Evolutionary conservation across 768 basidiomycete species (phyloP), one percentile per base, ranked within the genome.

Genomic region (Clitopilus hobsonii): DNA sequence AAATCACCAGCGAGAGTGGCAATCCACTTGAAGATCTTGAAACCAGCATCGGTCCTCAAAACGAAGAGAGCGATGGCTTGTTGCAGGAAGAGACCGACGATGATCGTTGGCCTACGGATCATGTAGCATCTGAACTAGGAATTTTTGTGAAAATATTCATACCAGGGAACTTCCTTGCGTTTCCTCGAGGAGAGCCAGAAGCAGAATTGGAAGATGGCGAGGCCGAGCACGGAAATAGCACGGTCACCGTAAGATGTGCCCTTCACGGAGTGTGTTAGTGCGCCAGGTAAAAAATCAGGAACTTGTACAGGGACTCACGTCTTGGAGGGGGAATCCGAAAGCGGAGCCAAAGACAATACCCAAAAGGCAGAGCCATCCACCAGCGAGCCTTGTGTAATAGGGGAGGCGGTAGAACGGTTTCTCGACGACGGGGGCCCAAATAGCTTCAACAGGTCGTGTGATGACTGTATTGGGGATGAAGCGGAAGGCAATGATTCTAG

Each of bases 1-100:
- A 93, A 92, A 68, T 92, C 89, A n/a, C 80, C 75, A 5, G 91
- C 91, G 14, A 91, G 80, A 49, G 72, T 79, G 3, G 93, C 90
- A 56, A 94, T 81, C 83, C 89, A 94, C 51, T 75, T 79, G 78
- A 97, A 95, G 54, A 95, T 80, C 20, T 79, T 79, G 70, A 88
- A 93, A 18, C 94, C 94, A 45, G 91, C 92, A 45, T 74, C 72
- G 11, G 86, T 81, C 73, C 94, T 94, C 63, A 97, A 80, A 28
- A 95, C 94, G 67, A 96, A 94, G 41, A 96, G 77, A 1, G 94
- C 94, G 47, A 95, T 82, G 16, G 75, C 82, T 73, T 94, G 92
- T 66, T 97, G 94, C 38, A 88, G 61, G 70, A 94, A 86, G 18
- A 95, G 74, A 18, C 94, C 94, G 49, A 92, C 86, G 55, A 94